phyloP scores from a whole-genome alignment of 169 alveolate genomes.

The Plasmodium chabaudi region DNA sequence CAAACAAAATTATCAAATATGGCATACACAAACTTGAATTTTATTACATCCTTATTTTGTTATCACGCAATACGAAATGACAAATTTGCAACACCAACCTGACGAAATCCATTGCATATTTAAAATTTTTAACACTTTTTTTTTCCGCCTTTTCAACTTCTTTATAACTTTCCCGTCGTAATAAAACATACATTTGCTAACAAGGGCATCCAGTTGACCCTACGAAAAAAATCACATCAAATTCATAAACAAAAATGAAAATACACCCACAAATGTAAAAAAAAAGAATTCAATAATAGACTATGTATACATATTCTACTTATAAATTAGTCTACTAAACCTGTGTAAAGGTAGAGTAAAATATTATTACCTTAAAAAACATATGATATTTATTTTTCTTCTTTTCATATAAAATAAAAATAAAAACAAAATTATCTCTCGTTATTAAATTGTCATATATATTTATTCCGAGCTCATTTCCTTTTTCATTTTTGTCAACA shows the following conservation, averaged over 20 bases:
- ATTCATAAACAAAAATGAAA: background rate
- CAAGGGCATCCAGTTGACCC: slow-evolving; percentile 67
- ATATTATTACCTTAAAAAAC: slow-evolving; percentile 44
- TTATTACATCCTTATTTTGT: background rate
- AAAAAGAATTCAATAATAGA: background rate
- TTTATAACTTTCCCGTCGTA: slow-evolving; percentile 54
- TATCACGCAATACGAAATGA: background rate
- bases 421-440: slow-evolving; percentile 64
- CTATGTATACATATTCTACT: background rate
- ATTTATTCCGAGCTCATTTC: slow-evolving; percentile 28
- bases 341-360: background rate
- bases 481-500: slow-evolving; percentile 25
- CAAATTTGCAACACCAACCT: slow-evolving; percentile 8
- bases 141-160: slow-evolving; percentile 29
- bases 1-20: too few relatives aligned
- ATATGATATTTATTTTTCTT: slow-evolving; percentile 62
- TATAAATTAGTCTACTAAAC: background rate
- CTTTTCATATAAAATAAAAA: slow-evolving; percentile 41
- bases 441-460: slow-evolving; percentile 41
- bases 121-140: slow-evolving; percentile 38
- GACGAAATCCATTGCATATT: slow-evolving; percentile 69
- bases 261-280: background rate
- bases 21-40: background rate
- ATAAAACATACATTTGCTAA: slow-evolving; percentile 63
- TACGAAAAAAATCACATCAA: background rate